A percentile compares a stretch with the other conserved stretches of the same genome.
Evolutionary conservation across 345 rosid genomes (phyloP).

Genomic region (Carallia brachiata): DNA sequence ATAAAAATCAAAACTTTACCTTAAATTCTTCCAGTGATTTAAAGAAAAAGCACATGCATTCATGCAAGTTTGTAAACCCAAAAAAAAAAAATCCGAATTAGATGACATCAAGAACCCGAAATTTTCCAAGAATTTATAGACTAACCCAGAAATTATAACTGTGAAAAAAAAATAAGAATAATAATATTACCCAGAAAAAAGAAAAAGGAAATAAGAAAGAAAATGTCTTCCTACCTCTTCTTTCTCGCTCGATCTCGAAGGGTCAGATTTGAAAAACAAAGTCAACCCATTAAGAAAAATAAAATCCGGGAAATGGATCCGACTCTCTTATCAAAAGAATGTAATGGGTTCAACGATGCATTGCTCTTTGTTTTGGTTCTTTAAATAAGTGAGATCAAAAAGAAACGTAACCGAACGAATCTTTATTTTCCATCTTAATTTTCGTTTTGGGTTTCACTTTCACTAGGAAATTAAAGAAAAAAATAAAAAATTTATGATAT

Average conservation of each 20-base stretch:
- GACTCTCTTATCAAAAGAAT: neutral
- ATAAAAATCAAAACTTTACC: too few relatives aligned
- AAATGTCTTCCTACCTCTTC: neutral
- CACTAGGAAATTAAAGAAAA: too few relatives aligned
- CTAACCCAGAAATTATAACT: neutral
- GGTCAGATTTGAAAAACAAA: neutral
- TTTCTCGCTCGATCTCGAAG: neutral
- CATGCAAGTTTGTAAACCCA: neutral
- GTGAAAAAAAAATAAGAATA: neutral
- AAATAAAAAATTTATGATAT: too few relatives aligned
- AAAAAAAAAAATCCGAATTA: too few relatives aligned
- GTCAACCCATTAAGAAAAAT: neutral
- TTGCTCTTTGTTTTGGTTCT: neutral
- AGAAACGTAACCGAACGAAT: too few relatives aligned
- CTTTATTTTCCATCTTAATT: neutral
- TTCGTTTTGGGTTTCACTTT: too few relatives aligned
- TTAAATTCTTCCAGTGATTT: too few relatives aligned
- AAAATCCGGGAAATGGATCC: neutral
- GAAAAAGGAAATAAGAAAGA: neutral
- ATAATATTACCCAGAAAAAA: neutral
- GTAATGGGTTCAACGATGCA: neutral
- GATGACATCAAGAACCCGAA: too few relatives aligned
- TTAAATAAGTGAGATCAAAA: neutral
- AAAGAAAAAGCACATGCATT: too few relatives aligned
- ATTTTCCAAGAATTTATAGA: too few relatives aligned